Conservation (phyloP, 129 eudicot species). For the Erigeron canadensis region DNA sequence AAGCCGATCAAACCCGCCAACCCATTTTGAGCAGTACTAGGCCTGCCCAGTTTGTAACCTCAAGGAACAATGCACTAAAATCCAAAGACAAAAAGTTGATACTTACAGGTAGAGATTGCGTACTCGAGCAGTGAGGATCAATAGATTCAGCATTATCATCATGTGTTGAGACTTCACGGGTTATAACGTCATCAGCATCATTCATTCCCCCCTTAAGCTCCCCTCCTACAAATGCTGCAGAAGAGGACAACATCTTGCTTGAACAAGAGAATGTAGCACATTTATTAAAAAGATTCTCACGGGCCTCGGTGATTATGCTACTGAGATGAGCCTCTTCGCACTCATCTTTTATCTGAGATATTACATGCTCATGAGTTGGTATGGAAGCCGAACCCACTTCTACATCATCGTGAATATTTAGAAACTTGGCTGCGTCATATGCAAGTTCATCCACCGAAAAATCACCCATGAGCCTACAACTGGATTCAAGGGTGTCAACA, state of each 20-base stretch:
- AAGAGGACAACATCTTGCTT: not conserved
- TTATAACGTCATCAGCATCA: constrained; percentile 11
- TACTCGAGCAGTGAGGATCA: constrained; percentile 25
- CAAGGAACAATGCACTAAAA: not conserved
- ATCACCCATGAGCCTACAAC: constrained; percentile 17
- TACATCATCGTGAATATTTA: constrained; percentile 40
- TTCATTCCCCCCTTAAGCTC: not conserved
- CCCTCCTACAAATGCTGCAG: not conserved
- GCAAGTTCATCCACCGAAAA: constrained; percentile 45
- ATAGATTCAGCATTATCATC: constrained; percentile 25
- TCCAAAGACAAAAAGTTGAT: not conserved
- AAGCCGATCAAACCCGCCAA: not conserved
- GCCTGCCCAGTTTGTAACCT: not conserved
- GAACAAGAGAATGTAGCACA: not conserved
- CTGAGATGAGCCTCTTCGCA: constrained; percentile 19
- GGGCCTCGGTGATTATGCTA: not conserved
- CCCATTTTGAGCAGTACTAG: not conserved
- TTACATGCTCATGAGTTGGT: constrained; percentile 18
- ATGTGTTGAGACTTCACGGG: constrained; percentile 16
- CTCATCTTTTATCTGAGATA: constrained; percentile 27
- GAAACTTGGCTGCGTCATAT: constrained; percentile 32
- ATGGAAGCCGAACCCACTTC: constrained; percentile 20
- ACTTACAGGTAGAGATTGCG: constrained; percentile 70
- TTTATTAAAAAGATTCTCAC: not conserved
- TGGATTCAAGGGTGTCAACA: constrained; percentile 24